Evolutionary conservation across 2,329 filamentous ascomycete species (phyloP).

Genomic region (Ceratocystis ficicola): DNA sequence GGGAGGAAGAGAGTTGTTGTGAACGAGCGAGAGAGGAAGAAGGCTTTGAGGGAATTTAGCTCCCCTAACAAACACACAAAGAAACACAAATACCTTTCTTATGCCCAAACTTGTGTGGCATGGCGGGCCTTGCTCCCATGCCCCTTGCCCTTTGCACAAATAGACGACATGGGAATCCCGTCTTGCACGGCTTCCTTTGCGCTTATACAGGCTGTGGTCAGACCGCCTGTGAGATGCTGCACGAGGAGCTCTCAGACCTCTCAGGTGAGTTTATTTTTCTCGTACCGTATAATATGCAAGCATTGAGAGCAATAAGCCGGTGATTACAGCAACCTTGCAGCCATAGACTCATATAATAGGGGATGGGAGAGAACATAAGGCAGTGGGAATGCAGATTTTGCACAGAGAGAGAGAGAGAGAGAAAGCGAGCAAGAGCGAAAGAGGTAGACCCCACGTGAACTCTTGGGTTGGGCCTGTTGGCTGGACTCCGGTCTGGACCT

Average conservation of each 20-base stretch:
- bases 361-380: not conserved
- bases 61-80: too few species aligned
- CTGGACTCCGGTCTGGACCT: too few species aligned
- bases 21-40: too few species aligned
- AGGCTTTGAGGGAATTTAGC: too few species aligned
- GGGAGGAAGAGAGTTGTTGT: not conserved
- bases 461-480: too few species aligned
- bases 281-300: not conserved
- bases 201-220: not conserved
- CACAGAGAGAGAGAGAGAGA: too few species aligned
- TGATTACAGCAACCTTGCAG: not conserved
- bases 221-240: not conserved
- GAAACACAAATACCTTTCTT: not conserved
- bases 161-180: not conserved
- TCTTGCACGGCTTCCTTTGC: not conserved
- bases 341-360: not conserved
- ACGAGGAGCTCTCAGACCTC: not conserved
- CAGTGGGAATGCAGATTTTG: too few species aligned
- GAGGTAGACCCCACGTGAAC: too few species aligned
- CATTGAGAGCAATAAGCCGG: not conserved
- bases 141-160: not conserved
- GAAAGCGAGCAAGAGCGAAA: too few species aligned
- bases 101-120: not conserved
- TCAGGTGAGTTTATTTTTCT: constrained; percentile 8
- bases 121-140: not conserved